Evolutionary conservation across 257 asterid species (phyloP).

Genomic region (Anisodus tanguticus): DNA sequence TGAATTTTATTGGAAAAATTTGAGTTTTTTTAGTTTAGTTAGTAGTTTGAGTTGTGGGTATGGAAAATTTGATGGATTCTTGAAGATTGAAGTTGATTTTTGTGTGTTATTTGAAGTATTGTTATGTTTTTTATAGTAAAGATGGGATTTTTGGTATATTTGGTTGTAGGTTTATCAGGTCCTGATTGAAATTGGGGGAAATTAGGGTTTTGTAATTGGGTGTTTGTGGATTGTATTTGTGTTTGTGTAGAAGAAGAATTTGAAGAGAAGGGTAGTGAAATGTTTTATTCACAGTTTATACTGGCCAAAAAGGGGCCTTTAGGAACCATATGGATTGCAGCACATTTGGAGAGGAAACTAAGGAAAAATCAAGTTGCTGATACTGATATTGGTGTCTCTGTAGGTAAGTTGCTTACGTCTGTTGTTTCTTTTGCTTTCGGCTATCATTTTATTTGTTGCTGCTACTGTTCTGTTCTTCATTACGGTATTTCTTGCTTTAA

Average conservation of each 20-base stretch:
- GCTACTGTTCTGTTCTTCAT: no score
- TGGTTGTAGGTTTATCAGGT: conserved; percentile 8
- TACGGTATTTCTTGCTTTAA: no score
- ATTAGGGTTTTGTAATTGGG: neutral
- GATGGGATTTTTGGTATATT: conserved; percentile 5
- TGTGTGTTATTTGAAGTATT: neutral
- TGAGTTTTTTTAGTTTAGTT: neutral
- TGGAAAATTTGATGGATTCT: neutral
- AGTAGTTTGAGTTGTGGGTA: conserved; percentile 6
- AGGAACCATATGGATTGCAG: conserved; percentile 99
- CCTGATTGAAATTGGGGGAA: conserved; percentile 30
- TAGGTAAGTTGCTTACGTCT: conserved; percentile 54
- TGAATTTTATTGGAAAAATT: conserved; percentile 3
- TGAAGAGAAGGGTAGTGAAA: conserved; percentile 37
- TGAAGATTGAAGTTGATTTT: conserved; percentile 4
- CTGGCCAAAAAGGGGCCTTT: conserved; percentile 97
- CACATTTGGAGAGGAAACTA: conserved; percentile 95
- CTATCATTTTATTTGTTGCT: no score
- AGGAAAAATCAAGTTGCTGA: conserved; percentile 99
- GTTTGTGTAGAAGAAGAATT: neutral
- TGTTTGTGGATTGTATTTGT: neutral
- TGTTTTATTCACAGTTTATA: conserved; percentile 97
- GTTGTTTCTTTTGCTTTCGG: no score
- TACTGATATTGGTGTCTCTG: conserved; percentile 96
- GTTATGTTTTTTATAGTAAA: neutral